Base-by-base conservation (phyloP, 2,329 filamentous ascomycete species). In the Diaporthe vexans region DNA sequence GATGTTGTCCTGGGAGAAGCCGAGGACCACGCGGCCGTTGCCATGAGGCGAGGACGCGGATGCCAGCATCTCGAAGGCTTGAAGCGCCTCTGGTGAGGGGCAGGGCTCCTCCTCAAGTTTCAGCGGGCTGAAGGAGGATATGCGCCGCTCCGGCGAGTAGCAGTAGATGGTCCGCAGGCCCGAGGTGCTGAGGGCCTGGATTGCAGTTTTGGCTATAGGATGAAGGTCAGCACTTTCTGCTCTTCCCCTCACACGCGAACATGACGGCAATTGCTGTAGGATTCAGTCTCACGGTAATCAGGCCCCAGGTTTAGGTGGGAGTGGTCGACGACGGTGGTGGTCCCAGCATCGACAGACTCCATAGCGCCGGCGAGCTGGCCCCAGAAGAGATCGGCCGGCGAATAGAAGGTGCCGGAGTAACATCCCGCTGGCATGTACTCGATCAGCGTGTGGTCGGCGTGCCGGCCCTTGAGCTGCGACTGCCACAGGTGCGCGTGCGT, bases 401-500 rank as follows among this genome's bases (percentile, higher is more conserved):
- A 78, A 75, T 84, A 85, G 67, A 83, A 77, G 17, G 78, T 80
- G 24, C 79, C 80, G 35, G 81, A 78, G 37, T 83, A 78, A 67
- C 86, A 86, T 37, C 84, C 85, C 15, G 57, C n/a, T 11, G 75
- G 73, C 40, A 80, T 51, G 70, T 82, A 81, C 29, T 79, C 78
- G 24, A 79, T 26, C 21, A 81, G 74, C 9, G 77, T 76, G 3
- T 78, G 76, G 69, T 81, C 75, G 21, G 74, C 73, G 70, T 79
- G 77, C 19, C 70, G 57, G 46, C 77, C 79, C 71, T 82, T 82
- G 54, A 81, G 76, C 51, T 78, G 77, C n/a, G 79, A 78, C 76
- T 87, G 85, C 85, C 85, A 88, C 10, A 85, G 77, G 78, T 88
- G 86, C 58, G 84, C 82, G 67, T 86, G 85, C 1, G 84, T 84